Evolutionary conservation across 2,329 filamentous ascomycete genomes (phyloP), one percentile per base, ranked within the genome.

Genomic region (Lasiodiplodia sp.): DNA sequence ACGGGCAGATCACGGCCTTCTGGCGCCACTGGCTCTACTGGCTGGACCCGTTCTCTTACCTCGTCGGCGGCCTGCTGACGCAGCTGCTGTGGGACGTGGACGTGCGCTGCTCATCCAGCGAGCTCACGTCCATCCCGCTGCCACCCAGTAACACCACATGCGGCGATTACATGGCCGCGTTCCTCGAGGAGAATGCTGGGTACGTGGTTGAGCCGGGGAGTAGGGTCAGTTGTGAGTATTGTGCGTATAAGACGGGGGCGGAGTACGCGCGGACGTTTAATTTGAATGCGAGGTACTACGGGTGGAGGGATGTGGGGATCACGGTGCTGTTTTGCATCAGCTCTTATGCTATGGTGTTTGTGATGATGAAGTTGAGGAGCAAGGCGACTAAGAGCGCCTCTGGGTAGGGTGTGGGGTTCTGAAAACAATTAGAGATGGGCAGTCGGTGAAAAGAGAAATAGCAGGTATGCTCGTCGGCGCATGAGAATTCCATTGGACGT

Each of bases 11-110:
- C 0, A 21, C 28, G 28, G 2, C 53, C 28, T 57, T 37, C 53
- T 38, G 18, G 53, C 82, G 87, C 6, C 94, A 95, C 85, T 95
- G 92, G 91, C 89, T 91, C 73, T 95, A 95, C 80, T 88, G 91
- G 55, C 81, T 94, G 58, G 93, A 90, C 0, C 93, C 94, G 0
- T 92, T 97, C 73, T 94, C 91, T 0, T 97, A 97, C 77, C 82
- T 95, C 18, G 87, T 95, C 28, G 86, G 86, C 14, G 91, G 89
- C 25, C 89, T 97, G 82, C 78, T 95, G 0, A 86, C 89, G 0
- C 87, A 87, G 0, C 92, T 87, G 3, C 82, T 97, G 4, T 91
- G 91, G 51, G 89, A 91, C 73, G 88, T 87, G 0, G 62, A 80
- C 0, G 88, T 95, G 38, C 72, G 77, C 0, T 97, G 94, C 78